These are phyloP conservation scores for Colletotrichum somersetense DNA, from an alignment of 2,329 filamentous ascomycete genomes.

Conservation along the genomic window DNA sequence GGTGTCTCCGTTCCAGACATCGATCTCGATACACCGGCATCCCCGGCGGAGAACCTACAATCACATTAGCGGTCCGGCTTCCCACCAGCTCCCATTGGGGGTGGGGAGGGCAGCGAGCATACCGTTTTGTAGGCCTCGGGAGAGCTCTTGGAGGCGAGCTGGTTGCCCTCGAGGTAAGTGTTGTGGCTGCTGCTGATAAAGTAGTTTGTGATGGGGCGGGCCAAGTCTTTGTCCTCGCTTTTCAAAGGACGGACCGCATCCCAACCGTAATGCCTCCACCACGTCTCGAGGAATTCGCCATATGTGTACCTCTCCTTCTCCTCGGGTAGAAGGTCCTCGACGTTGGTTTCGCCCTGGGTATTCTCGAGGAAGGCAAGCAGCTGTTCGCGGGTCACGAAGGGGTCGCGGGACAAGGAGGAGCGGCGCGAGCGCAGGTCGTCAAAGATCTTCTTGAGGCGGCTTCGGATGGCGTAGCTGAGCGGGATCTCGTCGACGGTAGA, in stretches of 20 bases:
- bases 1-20: constrained; percentile 86
- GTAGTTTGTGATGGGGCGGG: constrained; percentile 84
- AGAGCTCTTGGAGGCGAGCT: constrained; percentile 82
- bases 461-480: constrained; percentile 63
- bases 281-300: constrained; percentile 64
- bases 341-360: constrained; percentile 60
- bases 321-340: constrained; percentile 48
- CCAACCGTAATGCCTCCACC: constrained; percentile 59
- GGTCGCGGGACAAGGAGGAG: constrained; percentile 47
- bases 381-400: constrained; percentile 50
- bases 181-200: constrained; percentile 97
- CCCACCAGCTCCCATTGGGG: background rate
- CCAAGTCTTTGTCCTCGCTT: constrained; percentile 66
- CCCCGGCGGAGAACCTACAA: constrained; percentile 77
- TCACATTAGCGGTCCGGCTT: constrained; percentile 1
- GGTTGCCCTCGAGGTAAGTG: constrained; percentile 90
- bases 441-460: constrained; percentile 63
- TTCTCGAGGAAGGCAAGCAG: constrained; percentile 64
- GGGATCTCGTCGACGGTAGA: constrained; percentile 50
- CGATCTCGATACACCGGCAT: constrained; percentile 93
- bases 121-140: constrained; percentile 83
- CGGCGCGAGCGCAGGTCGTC: constrained; percentile 56
- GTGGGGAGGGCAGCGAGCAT: constrained; percentile 48
- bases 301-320: constrained; percentile 58
- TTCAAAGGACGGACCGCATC: constrained; percentile 59